Base-by-base conservation (phyloP, 2,329 filamentous ascomycete genomes). In the Colletotrichum horii region DNA sequence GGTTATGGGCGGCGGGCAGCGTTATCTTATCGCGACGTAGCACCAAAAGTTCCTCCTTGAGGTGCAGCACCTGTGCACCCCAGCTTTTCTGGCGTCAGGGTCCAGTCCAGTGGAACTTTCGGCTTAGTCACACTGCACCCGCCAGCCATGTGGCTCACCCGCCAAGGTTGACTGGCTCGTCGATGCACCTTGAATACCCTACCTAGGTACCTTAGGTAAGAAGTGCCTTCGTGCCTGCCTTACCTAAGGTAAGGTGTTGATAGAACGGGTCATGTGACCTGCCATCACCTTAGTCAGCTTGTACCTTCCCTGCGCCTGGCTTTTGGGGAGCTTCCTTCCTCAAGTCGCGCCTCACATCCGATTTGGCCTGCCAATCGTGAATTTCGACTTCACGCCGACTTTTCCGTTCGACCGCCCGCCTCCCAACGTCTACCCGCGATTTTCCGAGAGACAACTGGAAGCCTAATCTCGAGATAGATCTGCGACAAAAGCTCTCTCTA, bases 11-110 rank as follows among this genome's bases (percentile, higher is more conserved):
- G 74, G 70, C 58, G 28, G 15, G 15, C 64, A 70, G 70, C 58
- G 61, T 76, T 76, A 76, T 76, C 74, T 76, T 76, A 76, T 76
- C 74, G 58, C 26, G 19, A 4, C n/a, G 38, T 52, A 52, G 66
- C 58, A 70, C n/a, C 32, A 60, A 26, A 52, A 52, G 43, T 52
- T 52, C 43, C 43, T 24, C 22, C 38, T 48, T 52, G 43, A 52
- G 43, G 43, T 52, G 43, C 43, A 52, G 43, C 43, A 52, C n/a
- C 43, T 24, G n/a, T 9, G 60, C 32, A 65, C 67, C 48, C 66
- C 66, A 71, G 55, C 32, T 62, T 65, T 65, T 71, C 66, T 48
- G 34, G 64, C 60, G 43, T 36, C 30, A 68, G 58, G 56, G 56
- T 69, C 71, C 56, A 24, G 26, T 48, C n/a, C n/a, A 32, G 32